Conservation (phyloP, 768 basidiomycete genomes). For the Calocybe cyanea region DNA sequence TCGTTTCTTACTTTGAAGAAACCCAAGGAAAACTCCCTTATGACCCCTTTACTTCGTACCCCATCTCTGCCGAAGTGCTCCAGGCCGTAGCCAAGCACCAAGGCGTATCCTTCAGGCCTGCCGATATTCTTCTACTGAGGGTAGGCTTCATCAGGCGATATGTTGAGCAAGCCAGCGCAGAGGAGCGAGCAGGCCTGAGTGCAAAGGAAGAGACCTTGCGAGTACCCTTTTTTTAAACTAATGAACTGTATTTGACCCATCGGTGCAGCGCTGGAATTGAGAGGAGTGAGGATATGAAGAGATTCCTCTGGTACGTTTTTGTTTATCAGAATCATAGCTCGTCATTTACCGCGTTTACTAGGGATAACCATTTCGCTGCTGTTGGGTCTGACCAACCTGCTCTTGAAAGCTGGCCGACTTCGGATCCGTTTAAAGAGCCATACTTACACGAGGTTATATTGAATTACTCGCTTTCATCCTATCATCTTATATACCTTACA, state of each 20-base stretch:
- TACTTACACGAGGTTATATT: too few relatives aligned
- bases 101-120: conserved; percentile 53
- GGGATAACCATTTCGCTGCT: too few relatives aligned
- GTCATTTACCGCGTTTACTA: too few relatives aligned
- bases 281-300: conserved; percentile 64
- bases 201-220: conserved; percentile 48
- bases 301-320: too few relatives aligned
- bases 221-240: conserved; percentile 17
- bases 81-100: conserved; percentile 54
- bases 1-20: conserved; percentile 49
- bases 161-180: conserved; percentile 34
- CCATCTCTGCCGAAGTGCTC: conserved; percentile 47
- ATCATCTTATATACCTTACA: too few relatives aligned
- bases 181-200: conserved; percentile 38
- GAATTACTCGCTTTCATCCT: too few relatives aligned
- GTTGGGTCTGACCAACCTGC: too few relatives aligned
- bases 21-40: conserved; percentile 42
- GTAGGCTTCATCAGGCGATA: conserved; percentile 61
- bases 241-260: not conserved
- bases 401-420: too few relatives aligned
- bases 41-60: conserved; percentile 56
- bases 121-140: conserved; percentile 57
- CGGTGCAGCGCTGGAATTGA: conserved; percentile 57
- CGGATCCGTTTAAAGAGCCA: too few relatives aligned
- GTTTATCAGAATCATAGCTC: too few relatives aligned